Base-by-base conservation (phyloP, 345 rosid genomes). In the Zanthoxylum bungeanum region DNA sequence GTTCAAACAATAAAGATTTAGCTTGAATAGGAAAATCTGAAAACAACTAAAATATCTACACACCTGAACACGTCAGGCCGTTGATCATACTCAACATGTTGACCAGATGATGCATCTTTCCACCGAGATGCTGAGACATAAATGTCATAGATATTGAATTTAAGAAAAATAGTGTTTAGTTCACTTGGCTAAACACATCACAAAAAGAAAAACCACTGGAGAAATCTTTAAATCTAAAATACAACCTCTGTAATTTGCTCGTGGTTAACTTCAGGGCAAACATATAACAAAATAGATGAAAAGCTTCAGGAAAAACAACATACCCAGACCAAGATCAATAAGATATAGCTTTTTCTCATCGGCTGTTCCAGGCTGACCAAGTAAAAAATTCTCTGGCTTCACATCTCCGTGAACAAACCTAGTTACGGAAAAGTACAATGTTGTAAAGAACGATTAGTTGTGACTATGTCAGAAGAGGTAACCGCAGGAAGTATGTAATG, bases 351-450 rank as follows among this genome's bases (percentile, higher is more conserved):
- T 93, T 83, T 93, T 93, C 80, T 89, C 97, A 49, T 86, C 90
- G 56, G 88, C 76, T 36, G 95, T 65, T 80, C 98, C 98, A 64
- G 98, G 93, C 62, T 74, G 97, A 76, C 98, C 98, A 70, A 93
- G 93, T 72, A 93, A 80, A 80, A 93, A 91, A 68, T 91, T 93
- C 80, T 93, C 98, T 19, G 98, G 98, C 77, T 93, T 93, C 75
- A 93, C 97, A 73, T 93, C 98, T 61, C 97, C 98, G 83, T 93
- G 97, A 75, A 93, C 95, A 85, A 89, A 93, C 79, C 98, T 93
- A 73, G 65, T 77, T 76, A 73, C 64, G 71, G 58, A 39, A 81
- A 55, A 40, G 46, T 68, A 63, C 37, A 61, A 60, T 17, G 37
- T 37, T 63, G 72, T 49, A 30, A 66, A 24, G 53, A 69, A 70